phyloP scores from a whole-genome alignment of 345 rosid genomes.

The Nasturtium officinale region DNA sequence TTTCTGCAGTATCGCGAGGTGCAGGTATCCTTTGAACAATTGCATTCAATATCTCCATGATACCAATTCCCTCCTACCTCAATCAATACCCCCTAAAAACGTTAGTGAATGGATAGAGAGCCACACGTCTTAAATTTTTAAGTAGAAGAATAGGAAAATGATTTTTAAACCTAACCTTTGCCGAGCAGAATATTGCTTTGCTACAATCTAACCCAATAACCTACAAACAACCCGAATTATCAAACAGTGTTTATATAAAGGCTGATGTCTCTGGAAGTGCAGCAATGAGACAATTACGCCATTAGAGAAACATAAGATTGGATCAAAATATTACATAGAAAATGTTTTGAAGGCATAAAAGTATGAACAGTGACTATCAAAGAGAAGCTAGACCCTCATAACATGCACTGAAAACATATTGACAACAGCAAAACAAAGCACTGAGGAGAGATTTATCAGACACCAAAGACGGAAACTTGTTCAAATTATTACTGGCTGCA shows the following conservation, averaged over 20 bases:
- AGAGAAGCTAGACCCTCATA: constrained; percentile 14
- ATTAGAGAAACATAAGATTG: background rate
- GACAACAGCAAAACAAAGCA: background rate
- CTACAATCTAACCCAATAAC: constrained; percentile 96
- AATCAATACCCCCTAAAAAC: constrained; percentile 20
- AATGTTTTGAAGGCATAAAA: constrained; percentile 4
- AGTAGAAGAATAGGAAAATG: constrained; percentile 13
- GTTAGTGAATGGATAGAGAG: constrained; percentile 11
- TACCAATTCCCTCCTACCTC: constrained; percentile 88
- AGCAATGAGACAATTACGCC: constrained; percentile 25
- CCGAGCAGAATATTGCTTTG: constrained; percentile 90
- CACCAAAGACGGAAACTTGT: constrained; percentile 17
- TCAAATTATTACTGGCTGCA: background rate
- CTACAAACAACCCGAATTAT: constrained; percentile 43
- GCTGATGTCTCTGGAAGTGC: constrained; percentile 21
- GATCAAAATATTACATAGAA: constrained; percentile 12
- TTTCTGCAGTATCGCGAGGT: constrained; percentile 62
- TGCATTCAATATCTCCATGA: constrained; percentile 77
- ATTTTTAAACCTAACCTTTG: constrained; percentile 65
- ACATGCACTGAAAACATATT: constrained; percentile 11
- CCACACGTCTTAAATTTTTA: background rate
- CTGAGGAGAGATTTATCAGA: constrained; percentile 6
- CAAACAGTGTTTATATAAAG: constrained; percentile 19
- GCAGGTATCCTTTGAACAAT: constrained; percentile 82
- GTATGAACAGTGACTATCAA: background rate